phyloP scores from a whole-genome alignment of 192 early-diverging fungal species.

The Entomortierella beljakovae region DNA sequence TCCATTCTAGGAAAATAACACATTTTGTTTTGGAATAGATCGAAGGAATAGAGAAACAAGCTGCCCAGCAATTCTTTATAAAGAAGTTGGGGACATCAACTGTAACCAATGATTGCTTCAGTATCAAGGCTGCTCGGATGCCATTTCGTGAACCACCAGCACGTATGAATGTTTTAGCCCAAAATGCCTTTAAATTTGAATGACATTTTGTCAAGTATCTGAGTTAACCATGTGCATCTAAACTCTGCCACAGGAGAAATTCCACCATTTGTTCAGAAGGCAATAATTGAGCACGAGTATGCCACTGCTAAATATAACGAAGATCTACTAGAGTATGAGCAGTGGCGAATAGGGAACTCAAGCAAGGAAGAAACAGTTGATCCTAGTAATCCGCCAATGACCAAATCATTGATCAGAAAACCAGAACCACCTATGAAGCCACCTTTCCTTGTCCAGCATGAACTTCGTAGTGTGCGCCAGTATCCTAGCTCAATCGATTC shows the following conservation, averaged over 20 bases:
- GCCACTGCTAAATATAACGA: conserved; percentile 13
- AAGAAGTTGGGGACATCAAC: background rate
- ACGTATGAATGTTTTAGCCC: conserved; percentile 4
- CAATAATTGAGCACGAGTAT: conserved; percentile 12
- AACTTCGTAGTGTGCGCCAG: conserved; percentile 5
- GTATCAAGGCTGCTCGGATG: conserved; percentile 24
- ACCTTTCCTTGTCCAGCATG: conserved; percentile 1
- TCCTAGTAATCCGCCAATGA: background rate
- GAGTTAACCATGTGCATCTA: too few species aligned
- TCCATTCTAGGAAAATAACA: too few species aligned
- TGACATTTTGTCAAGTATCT: too few species aligned
- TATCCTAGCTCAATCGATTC: conserved; percentile 10
- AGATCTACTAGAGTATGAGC: background rate
- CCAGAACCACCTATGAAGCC: background rate
- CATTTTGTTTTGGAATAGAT: too few species aligned
- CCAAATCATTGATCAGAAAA: background rate
- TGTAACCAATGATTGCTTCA: conserved; percentile 13
- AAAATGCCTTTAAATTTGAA: background rate
- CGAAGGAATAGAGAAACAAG: conserved; percentile 24
- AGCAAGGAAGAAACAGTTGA: background rate
- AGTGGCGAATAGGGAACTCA: background rate
- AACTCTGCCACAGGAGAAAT: conserved; percentile 22
- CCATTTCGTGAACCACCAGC: conserved; percentile 12
- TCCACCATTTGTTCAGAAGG: conserved; percentile 30
- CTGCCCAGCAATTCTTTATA: conserved; percentile 2